A percentile compares a stretch with the other conserved stretches of the same genome.
These are phyloP conservation scores for Exophiala oligosperma DNA, from an alignment of 2,329 filamentous ascomycete genomes.

Conservation along the genomic window DNA sequence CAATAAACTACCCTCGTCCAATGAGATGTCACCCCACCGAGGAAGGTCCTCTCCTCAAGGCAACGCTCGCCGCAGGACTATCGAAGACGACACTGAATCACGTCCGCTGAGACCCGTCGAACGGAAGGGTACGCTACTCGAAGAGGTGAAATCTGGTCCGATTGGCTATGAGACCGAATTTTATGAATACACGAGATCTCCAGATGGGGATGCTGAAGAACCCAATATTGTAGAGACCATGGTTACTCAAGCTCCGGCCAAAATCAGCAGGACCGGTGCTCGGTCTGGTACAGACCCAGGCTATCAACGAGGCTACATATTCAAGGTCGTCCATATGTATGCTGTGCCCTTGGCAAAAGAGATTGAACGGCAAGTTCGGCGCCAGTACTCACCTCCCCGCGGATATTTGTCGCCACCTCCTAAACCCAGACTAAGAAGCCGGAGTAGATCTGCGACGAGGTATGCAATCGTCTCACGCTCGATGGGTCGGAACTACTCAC, in stretches of 20 bases:
- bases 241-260: not conserved
- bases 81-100: not conserved
- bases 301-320: not conserved
- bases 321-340: slow-evolving; percentile 2
- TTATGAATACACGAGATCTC: not conserved
- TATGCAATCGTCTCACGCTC: too few species aligned
- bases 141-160: not conserved
- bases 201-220: not conserved
- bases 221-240: not conserved
- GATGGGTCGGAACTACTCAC: not conserved
- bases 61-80: not conserved
- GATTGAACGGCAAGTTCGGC: too few species aligned
- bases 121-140: not conserved
- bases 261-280: not conserved
- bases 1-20: too few species aligned
- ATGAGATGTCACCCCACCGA: too few species aligned
- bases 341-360: not conserved
- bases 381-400: too few species aligned
- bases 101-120: not conserved
- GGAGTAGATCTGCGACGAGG: too few species aligned
- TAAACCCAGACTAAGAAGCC: too few species aligned
- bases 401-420: too few species aligned
- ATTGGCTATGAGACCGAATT: slow-evolving; percentile 1
- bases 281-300: not conserved
- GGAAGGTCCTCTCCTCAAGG: too few species aligned